Evolutionary conservation across 768 basidiomycete genomes (phyloP).

Genomic region (Leucocoprinus sp.): DNA sequence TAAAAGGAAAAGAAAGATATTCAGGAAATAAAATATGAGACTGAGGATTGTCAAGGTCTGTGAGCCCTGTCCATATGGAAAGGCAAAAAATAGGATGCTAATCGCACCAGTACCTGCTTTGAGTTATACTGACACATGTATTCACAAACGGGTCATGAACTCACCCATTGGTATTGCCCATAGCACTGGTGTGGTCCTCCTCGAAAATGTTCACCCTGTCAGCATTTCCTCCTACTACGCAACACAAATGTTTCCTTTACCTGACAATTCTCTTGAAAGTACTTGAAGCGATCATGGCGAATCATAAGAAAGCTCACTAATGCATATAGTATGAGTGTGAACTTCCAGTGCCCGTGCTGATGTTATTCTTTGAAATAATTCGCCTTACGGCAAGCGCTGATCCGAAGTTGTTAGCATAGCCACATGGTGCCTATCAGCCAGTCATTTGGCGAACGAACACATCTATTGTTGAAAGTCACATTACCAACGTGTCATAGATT

Average conservation of each 20-base stretch:
- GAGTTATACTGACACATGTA: background rate
- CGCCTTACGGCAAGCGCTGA: background rate
- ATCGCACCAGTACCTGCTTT: slow-evolving; percentile 38
- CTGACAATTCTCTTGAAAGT: slow-evolving; percentile 7
- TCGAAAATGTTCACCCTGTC: slow-evolving; percentile 11
- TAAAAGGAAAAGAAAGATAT: slow-evolving; percentile 43
- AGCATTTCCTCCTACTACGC: background rate
- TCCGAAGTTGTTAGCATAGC: no score
- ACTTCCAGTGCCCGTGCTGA: background rate
- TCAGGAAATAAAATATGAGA: slow-evolving; percentile 50
- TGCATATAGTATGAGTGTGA: no score
- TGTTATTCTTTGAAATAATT: background rate
- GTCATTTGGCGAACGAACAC: no score
- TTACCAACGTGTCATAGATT: no score
- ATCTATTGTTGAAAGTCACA: no score
- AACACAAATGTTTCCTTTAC: background rate
- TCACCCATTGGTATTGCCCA: slow-evolving; percentile 39
- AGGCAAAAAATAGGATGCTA: slow-evolving; percentile 45
- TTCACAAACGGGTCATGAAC: background rate
- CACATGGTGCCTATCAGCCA: no score
- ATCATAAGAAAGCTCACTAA: background rate
- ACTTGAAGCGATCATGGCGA: background rate
- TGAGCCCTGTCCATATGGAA: slow-evolving; percentile 44
- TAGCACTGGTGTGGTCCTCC: slow-evolving; percentile 33
- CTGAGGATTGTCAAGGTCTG: slow-evolving; percentile 28